Conservation (phyloP, 106 monocot genomes). For the Allium sativum region DNA sequence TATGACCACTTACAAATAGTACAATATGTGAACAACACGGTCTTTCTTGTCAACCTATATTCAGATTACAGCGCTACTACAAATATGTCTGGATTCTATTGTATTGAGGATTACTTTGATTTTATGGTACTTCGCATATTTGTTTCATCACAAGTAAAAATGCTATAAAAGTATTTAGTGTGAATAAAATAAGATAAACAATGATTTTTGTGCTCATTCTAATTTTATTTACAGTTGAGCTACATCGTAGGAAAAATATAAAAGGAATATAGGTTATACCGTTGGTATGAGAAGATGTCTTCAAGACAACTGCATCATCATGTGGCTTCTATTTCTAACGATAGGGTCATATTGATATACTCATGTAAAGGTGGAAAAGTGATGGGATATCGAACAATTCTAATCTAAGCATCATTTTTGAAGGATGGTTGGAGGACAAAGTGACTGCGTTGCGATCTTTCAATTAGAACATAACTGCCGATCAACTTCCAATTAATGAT, state of each 20-base stretch:
- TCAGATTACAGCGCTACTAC: constrained; percentile 61
- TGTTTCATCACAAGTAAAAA: constrained; percentile 50
- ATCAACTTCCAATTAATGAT: no score
- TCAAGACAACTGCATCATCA: constrained; percentile 68
- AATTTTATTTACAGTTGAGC: constrained; percentile 23
- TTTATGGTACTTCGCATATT: constrained; percentile 35
- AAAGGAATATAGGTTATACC: constrained; percentile 71
- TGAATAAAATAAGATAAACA: background rate
- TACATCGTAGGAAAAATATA: constrained; percentile 69
- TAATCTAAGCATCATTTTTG: constrained; percentile 49
- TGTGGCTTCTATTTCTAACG: constrained; percentile 55
- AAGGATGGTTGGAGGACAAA: constrained; percentile 75
- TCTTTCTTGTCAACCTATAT: constrained; percentile 57
- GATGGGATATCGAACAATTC: constrained; percentile 31
- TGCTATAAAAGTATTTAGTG: no score
- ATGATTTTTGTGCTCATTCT: no score
- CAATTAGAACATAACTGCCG: no score
- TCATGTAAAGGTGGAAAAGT: constrained; percentile 66
- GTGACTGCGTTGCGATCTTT: constrained; percentile 32
- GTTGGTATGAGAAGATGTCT: constrained; percentile 67
- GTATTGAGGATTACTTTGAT: constrained; percentile 43
- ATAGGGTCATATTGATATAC: constrained; percentile 54
- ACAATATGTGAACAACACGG: constrained; percentile 39
- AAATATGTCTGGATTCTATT: constrained; percentile 53
- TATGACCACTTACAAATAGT: constrained; percentile 44